phyloP scores from a whole-genome alignment of 2,329 filamentous ascomycete genomes.

The Monilinia fructigena region DNA sequence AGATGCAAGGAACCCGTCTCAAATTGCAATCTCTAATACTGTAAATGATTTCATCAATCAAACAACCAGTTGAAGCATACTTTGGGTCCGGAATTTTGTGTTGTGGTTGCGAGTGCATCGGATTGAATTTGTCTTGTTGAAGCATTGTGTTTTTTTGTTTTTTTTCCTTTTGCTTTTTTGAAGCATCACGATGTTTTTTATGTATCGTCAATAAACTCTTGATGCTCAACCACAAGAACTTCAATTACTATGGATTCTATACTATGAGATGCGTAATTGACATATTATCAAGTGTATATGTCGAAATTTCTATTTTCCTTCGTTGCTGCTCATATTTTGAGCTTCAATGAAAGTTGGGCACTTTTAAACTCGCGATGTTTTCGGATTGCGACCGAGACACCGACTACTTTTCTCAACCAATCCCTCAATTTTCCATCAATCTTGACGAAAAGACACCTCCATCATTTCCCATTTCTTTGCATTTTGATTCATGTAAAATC shows the following conservation, averaged over 20 bases:
- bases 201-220: not conserved
- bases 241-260: constrained; percentile 9
- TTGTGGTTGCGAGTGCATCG: constrained; percentile 21
- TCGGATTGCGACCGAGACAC: constrained; percentile 18
- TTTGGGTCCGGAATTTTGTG: not conserved
- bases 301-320: not conserved
- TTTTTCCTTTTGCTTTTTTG: constrained; percentile 8
- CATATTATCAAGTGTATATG: constrained; percentile 15
- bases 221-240: not conserved
- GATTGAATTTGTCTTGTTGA: not conserved
- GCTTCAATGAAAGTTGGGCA: constrained; percentile 7
- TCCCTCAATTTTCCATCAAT: not conserved
- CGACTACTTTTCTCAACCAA: not conserved
- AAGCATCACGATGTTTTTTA: constrained; percentile 21
- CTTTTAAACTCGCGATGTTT: constrained; percentile 19
- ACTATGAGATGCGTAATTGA: constrained; percentile 14
- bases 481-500: constrained; percentile 1
- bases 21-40: not conserved
- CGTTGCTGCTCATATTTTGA: not conserved
- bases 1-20: not conserved
- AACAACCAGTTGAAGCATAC: not conserved
- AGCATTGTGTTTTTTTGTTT: not conserved
- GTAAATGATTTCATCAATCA: constrained; percentile 11
- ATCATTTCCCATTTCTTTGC: not conserved
- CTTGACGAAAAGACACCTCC: not conserved